These are phyloP conservation scores for Fusarium praegraminearum DNA, from an alignment of 2,329 filamentous ascomycete species.

Conservation along the genomic window DNA sequence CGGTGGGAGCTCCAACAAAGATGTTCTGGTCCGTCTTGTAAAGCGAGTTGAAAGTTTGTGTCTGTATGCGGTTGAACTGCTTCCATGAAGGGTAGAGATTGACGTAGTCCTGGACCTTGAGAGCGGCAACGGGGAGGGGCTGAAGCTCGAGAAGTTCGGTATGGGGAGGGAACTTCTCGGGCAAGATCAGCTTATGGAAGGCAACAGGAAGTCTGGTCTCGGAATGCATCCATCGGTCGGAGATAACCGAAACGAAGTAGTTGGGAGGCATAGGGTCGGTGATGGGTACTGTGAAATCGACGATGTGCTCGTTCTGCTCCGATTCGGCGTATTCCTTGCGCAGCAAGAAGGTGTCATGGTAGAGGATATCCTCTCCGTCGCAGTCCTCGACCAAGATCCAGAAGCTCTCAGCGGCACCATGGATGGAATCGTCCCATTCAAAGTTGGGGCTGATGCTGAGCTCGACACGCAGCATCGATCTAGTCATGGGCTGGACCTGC, in stretches of 20 bases:
- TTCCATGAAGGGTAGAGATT: constrained; percentile 85
- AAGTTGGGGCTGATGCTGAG: constrained; percentile 94
- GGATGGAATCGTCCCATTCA: constrained; percentile 90
- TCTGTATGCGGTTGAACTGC: constrained; percentile 97
- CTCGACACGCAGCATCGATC: constrained; percentile 91
- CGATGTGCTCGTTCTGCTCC: constrained; percentile 91
- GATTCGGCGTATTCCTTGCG: constrained; percentile 87
- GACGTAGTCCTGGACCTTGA: constrained; percentile 87
- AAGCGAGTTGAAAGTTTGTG: constrained; percentile 94
- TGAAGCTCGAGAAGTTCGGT: constrained; percentile 94
- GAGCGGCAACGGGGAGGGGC: constrained; percentile 85
- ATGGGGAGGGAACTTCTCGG: constrained; percentile 94
- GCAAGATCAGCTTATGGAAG: constrained; percentile 93
- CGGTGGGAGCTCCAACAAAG: constrained; percentile 90
- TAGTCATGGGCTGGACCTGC: constrained; percentile 92
- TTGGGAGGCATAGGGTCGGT: constrained; percentile 98
- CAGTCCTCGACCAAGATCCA: constrained; percentile 99
- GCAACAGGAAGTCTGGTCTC: constrained; percentile 94
- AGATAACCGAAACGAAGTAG: constrained; percentile 96
- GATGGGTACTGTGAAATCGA: constrained; percentile 96
- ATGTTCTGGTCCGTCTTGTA: constrained; percentile 94
- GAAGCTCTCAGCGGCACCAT: constrained; percentile 90
- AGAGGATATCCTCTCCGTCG: constrained; percentile 94
- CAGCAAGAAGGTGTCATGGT: constrained; percentile 93
- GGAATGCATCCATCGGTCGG: constrained; percentile 98